A percentile compares a stretch with the other conserved stretches of the same genome.
Conservation (phyloP, 2,329 filamentous ascomycete genomes). For the Myriosclerotinia duriaeana region DNA sequence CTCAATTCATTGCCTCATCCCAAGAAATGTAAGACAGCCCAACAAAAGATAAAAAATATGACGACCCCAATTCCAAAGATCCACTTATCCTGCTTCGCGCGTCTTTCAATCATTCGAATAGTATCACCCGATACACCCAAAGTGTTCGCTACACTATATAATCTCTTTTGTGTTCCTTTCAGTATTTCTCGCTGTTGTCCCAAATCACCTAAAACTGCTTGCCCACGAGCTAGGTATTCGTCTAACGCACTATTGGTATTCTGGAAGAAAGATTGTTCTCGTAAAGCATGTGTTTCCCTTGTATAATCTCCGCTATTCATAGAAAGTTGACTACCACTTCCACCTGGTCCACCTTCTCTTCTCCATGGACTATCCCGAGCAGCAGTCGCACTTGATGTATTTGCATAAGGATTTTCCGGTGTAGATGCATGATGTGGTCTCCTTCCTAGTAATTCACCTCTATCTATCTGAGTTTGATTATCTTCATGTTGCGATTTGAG, state of each 20-base stretch:
- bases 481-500: slow-evolving; percentile 79
- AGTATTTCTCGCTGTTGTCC: slow-evolving; percentile 90
- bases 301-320: slow-evolving; percentile 61
- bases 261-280: slow-evolving; percentile 85
- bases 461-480: slow-evolving; percentile 61
- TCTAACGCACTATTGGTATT: slow-evolving; percentile 83
- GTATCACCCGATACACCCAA: slow-evolving; percentile 92
- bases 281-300: slow-evolving; percentile 78
- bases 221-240: slow-evolving; percentile 87
- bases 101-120: slow-evolving; percentile 91
- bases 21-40: slow-evolving; percentile 82
- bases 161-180: slow-evolving; percentile 85
- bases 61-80: slow-evolving; percentile 88
- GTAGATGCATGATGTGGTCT: slow-evolving; percentile 77
- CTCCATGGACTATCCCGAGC: slow-evolving; percentile 37
- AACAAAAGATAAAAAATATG: slow-evolving; percentile 88
- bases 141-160: slow-evolving; percentile 93
- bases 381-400: slow-evolving; percentile 44
- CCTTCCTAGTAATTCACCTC: slow-evolving; percentile 80
- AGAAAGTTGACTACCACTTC: slow-evolving; percentile 38
- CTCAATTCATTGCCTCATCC: slow-evolving; percentile 47
- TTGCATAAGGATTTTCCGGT: slow-evolving; percentile 90
- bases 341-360: slow-evolving; percentile 28
- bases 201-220: slow-evolving; percentile 85
- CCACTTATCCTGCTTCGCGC: slow-evolving; percentile 95